These are phyloP conservation scores for Esteya vermicola DNA, from an alignment of 2,329 filamentous ascomycete genomes.

Conservation along the genomic window DNA sequence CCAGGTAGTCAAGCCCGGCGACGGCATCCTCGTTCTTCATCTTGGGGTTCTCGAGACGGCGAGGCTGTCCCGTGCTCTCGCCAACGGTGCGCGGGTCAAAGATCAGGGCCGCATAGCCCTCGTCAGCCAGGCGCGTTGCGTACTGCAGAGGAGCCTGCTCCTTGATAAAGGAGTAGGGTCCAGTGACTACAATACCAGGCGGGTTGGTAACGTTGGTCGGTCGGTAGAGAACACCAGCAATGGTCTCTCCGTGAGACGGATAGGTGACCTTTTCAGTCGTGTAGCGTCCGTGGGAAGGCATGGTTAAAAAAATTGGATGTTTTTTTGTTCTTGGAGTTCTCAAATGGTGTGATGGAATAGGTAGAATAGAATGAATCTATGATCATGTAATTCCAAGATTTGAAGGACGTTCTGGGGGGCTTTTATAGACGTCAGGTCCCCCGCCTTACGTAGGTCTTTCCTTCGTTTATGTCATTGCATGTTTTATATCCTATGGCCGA, in stretches of 20 bases:
- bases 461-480: too few relatives aligned
- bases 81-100: conserved; percentile 2
- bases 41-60: conserved; percentile 2
- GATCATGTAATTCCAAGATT: too few relatives aligned
- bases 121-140: conserved; percentile 2
- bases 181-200: not conserved
- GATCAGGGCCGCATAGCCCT: conserved; percentile 3
- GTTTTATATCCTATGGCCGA: too few relatives aligned
- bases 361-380: too few relatives aligned
- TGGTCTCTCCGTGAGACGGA: conserved; percentile 3
- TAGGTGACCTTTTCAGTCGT: conserved; percentile 4
- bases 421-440: too few relatives aligned
- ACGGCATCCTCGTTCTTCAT: conserved; percentile 3
- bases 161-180: conserved; percentile 3
- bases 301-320: too few relatives aligned
- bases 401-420: too few relatives aligned
- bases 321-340: too few relatives aligned
- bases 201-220: conserved; percentile 1
- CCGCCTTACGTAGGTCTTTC: too few relatives aligned
- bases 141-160: conserved; percentile 2
- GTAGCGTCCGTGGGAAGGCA: conserved; percentile 3
- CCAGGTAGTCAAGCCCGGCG: conserved; percentile 1
- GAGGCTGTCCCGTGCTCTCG: conserved; percentile 2
- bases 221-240: conserved; percentile 1
- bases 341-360: too few relatives aligned